A percentile compares a stretch with the other conserved stretches of the same genome.
phyloP scores from a whole-genome alignment of 495 filamentous ascomycete species.

The Aspergillus bertholletiae region DNA sequence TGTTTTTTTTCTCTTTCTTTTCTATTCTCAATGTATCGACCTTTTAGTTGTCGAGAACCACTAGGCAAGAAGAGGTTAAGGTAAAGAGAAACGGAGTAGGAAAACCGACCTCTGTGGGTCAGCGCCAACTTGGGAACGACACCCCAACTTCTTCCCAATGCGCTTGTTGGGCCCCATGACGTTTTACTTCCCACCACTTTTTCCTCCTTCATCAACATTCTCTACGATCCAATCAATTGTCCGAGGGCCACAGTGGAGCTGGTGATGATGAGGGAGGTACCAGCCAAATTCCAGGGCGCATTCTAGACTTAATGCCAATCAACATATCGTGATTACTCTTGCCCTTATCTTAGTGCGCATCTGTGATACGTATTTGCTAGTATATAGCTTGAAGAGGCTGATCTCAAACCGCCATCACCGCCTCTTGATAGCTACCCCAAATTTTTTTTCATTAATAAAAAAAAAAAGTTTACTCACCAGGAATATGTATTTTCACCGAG shows the following conservation, averaged over 20 bases:
- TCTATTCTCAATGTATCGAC: not conserved
- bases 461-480: no score
- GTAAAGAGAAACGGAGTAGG: not conserved
- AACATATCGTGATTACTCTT: not conserved
- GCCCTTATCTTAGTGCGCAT: not conserved
- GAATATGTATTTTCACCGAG: no score
- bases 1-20: not conserved
- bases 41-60: not conserved
- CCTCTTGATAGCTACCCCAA: no score
- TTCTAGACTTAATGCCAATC: not conserved
- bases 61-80: not conserved
- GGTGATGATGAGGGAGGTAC: not conserved
- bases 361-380: not conserved
- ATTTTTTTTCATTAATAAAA: no score
- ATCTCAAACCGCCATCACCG: no score
- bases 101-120: not conserved
- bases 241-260: not conserved
- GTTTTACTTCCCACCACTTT: not conserved
- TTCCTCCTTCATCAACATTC: slow-evolving; percentile 1
- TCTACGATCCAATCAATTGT: not conserved
- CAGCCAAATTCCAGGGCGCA: not conserved
- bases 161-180: slow-evolving; percentile 2
- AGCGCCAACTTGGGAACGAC: not conserved
- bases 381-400: not conserved
- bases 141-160: not conserved